Conservation (phyloP, 768 basidiomycete species). For the Hortiboletus flavorubellus region DNA sequence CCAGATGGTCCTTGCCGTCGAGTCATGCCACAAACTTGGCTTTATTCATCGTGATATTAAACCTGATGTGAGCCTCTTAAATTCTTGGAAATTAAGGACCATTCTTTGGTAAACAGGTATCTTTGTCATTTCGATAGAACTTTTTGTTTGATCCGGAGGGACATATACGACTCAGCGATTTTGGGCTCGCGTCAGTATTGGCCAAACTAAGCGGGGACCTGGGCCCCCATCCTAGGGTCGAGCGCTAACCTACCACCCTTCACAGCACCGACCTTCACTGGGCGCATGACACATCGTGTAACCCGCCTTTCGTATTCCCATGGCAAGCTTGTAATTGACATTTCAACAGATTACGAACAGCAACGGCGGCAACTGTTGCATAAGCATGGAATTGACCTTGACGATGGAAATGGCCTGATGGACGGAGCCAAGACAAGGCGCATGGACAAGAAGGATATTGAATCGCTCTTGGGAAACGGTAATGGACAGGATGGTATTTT, state of each 20-base stretch:
- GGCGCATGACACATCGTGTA: conserved; percentile 95
- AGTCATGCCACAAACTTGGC: conserved; percentile 89
- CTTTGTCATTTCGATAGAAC: conserved; percentile 53
- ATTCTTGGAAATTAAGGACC: conserved; percentile 29
- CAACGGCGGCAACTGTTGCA: conserved; percentile 83
- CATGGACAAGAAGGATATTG: conserved; percentile 79
- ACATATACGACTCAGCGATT: conserved; percentile 93
- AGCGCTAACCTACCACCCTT: conserved; percentile 21
- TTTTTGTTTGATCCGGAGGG: conserved; percentile 93
- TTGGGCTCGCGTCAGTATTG: conserved; percentile 84
- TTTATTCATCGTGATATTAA: conserved; percentile 99
- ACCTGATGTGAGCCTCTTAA: conserved; percentile 64
- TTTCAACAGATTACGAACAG: conserved; percentile 79
- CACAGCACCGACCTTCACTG: conserved; percentile 87
- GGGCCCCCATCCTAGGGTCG: conserved; percentile 9
- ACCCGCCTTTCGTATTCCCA: conserved; percentile 13
- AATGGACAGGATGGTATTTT: conserved; percentile 82
- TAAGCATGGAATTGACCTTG: conserved; percentile 95
- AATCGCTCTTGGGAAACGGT: conserved; percentile 78
- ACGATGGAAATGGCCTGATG: conserved; percentile 62
- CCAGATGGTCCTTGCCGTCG: conserved; percentile 92
- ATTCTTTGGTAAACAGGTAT: conserved; percentile 22
- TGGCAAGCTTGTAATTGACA: conserved; percentile 12
- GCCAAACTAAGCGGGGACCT: conserved; percentile 23
- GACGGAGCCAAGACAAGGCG: conserved; percentile 74